phyloP scores from a whole-genome alignment of 208 protist species.

The Leishmania martiniquensis region DNA sequence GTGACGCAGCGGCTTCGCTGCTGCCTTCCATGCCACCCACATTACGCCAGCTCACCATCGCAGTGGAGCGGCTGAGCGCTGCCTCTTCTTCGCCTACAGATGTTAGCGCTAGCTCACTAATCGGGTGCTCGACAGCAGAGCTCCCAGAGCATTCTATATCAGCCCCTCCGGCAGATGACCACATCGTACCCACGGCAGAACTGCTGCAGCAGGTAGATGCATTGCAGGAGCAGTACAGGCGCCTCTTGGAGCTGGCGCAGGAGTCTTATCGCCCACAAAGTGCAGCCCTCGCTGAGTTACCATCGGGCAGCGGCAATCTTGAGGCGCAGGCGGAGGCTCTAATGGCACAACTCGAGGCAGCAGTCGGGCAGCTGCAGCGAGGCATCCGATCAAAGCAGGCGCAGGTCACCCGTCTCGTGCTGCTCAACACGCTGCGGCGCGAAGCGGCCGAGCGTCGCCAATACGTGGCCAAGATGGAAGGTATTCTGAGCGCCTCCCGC shows the following conservation, averaged over 20 bases:
- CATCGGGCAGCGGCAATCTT: background rate
- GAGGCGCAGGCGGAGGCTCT: slow-evolving; percentile 8
- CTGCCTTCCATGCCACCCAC: slow-evolving; percentile 3
- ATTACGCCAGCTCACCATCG: slow-evolving; percentile 3
- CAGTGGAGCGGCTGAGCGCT: slow-evolving; percentile 10
- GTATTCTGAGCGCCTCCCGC: slow-evolving; percentile 38
- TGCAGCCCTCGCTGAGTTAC: background rate
- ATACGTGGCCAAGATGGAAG: slow-evolving; percentile 53
- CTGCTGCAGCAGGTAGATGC: slow-evolving; percentile 38
- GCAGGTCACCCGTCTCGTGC: slow-evolving; percentile 54
- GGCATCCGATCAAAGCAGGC: slow-evolving; percentile 69
- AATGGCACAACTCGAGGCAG: slow-evolving; percentile 16
- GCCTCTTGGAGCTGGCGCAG: slow-evolving; percentile 33
- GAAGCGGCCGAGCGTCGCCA: slow-evolving; percentile 50
- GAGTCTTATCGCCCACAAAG: background rate
- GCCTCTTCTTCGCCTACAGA: background rate
- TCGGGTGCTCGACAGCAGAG: background rate
- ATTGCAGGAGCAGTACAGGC: slow-evolving; percentile 34
- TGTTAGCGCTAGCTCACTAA: background rate
- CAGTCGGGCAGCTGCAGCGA: slow-evolving; percentile 46
- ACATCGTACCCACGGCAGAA: slow-evolving; percentile 27
- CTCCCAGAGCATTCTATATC: background rate
- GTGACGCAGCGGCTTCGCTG: background rate
- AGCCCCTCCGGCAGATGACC: background rate
- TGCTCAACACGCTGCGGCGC: slow-evolving; percentile 48